Percentiles rank a stretch among this genome's conserved stretches.
Conservation (phyloP, 805 yeast species). For the Spathaspora girioi region DNA sequence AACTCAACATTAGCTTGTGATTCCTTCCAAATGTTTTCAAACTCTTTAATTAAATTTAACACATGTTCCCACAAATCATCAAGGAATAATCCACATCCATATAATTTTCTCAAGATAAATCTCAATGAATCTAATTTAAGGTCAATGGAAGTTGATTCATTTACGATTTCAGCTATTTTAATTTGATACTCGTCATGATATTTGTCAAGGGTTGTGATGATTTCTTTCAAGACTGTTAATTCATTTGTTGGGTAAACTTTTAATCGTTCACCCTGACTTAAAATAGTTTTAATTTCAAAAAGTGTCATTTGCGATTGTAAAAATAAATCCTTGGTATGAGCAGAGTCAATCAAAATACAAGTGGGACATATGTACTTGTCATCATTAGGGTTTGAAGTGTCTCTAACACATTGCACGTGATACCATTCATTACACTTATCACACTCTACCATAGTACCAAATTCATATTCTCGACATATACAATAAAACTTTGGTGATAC, state of each 20-base stretch:
- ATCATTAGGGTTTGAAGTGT: slow-evolving; percentile 11
- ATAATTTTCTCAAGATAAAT: slow-evolving; percentile 25
- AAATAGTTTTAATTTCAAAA: slow-evolving; percentile 10
- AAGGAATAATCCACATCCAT: slow-evolving; percentile 26
- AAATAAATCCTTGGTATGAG: slow-evolving; percentile 11
- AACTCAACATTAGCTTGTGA: neutral
- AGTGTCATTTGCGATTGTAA: slow-evolving; percentile 13
- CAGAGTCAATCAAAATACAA: slow-evolving; percentile 23
- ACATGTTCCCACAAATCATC: slow-evolving; percentile 18
- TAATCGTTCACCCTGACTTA: slow-evolving; percentile 12
- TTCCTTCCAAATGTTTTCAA: slow-evolving; percentile 6
- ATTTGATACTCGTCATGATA: slow-evolving; percentile 6
- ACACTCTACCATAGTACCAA: slow-evolving; percentile 65
- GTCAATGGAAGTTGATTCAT: slow-evolving; percentile 4
- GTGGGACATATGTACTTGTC: slow-evolving; percentile 29
- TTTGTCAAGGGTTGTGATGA: slow-evolving; percentile 10
- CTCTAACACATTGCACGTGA: slow-evolving; percentile 55
- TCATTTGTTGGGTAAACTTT: slow-evolving; percentile 20
- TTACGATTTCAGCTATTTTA: slow-evolving; percentile 8
- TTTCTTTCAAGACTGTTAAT: slow-evolving; percentile 13
- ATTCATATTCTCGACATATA: slow-evolving; percentile 59
- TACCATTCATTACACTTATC: slow-evolving; percentile 72
- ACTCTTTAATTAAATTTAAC: slow-evolving; percentile 14
- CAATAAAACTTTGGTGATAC: slow-evolving; percentile 41
- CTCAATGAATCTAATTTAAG: slow-evolving; percentile 19